A percentile compares a stretch with the other conserved stretches of the same genome.
Conservation (phyloP, 1,139 yeast genomes). For the Kazachstania sp. region DNA sequence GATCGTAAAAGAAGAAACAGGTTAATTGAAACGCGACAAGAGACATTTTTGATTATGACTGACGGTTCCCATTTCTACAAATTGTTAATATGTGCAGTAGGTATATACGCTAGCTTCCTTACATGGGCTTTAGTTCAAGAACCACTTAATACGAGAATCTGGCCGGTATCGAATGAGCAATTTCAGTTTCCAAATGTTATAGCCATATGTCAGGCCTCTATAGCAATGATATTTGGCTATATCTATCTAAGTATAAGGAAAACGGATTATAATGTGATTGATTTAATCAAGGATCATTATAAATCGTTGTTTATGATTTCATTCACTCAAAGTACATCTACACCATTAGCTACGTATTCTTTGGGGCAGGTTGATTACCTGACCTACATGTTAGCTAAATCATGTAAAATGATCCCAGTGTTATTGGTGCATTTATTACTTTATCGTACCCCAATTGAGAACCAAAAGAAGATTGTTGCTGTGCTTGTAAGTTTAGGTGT, state of each 20-base stretch:
- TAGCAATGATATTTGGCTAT: constrained; percentile 64
- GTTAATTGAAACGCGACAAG: constrained; percentile 5
- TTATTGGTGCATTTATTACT: constrained; percentile 72
- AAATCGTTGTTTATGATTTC: constrained; percentile 55
- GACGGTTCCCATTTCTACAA: constrained; percentile 7
- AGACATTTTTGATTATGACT: neutral
- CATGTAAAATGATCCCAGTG: constrained; percentile 90
- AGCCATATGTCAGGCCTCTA: constrained; percentile 61
- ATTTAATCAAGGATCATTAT: constrained; percentile 25
- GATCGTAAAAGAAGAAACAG: neutral
- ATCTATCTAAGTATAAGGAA: constrained; percentile 42
- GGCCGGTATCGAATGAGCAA: constrained; percentile 48
- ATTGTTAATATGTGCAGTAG: constrained; percentile 50
- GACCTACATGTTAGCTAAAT: constrained; percentile 77
- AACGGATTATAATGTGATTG: constrained; percentile 15
- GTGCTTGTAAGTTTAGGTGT: constrained; percentile 73
- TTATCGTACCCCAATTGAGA: constrained; percentile 65
- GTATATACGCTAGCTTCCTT: constrained; percentile 76
- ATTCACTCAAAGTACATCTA: constrained; percentile 66
- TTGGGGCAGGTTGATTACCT: constrained; percentile 78
- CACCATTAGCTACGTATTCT: constrained; percentile 72
- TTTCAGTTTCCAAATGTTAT: constrained; percentile 73
- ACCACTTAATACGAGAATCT: constrained; percentile 70
- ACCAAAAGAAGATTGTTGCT: constrained; percentile 72
- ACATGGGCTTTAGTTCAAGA: constrained; percentile 93